Evolutionary conservation across 495 filamentous ascomycete species (phyloP).

Genomic region (Podospora didyma): DNA sequence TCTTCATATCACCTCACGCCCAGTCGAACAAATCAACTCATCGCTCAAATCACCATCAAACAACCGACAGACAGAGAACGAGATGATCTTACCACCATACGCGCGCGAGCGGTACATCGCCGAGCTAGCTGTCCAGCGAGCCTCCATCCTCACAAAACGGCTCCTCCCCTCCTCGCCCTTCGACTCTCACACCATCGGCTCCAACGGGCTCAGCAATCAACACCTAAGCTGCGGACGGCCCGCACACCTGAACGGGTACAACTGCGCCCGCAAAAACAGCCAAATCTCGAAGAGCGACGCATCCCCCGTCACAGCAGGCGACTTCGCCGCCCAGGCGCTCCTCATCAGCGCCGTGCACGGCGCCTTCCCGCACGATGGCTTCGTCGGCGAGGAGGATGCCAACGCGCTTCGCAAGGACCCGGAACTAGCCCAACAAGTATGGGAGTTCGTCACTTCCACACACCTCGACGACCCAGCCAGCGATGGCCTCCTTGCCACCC

Average conservation of each 20-base stretch:
- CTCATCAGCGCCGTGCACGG: conserved; percentile 50
- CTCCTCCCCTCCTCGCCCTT: conserved; percentile 30
- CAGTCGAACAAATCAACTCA: too few species aligned
- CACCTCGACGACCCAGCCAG: conserved; percentile 35
- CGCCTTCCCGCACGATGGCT: conserved; percentile 46
- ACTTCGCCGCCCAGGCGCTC: conserved; percentile 54
- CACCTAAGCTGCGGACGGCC: background rate
- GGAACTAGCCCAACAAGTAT: conserved; percentile 43
- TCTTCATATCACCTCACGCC: too few species aligned
- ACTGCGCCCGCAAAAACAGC: conserved; percentile 4
- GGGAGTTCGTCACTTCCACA: conserved; percentile 41
- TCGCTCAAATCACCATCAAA: background rate
- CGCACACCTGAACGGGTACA: conserved; percentile 2
- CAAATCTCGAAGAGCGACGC: conserved; percentile 47
- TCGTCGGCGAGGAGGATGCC: conserved; percentile 54
- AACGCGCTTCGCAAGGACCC: conserved; percentile 41
- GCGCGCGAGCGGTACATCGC: conserved; percentile 47
- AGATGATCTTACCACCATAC: conserved; percentile 24
- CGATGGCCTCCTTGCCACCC: conserved; percentile 37
- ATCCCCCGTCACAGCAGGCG: conserved; percentile 54
- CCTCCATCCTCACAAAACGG: conserved; percentile 48
- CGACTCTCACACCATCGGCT: background rate
- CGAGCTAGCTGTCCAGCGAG: conserved; percentile 50
- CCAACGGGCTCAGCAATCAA: background rate
- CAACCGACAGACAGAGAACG: too few species aligned